Percentiles rank a stretch among this genome's conserved stretches.
phyloP scores from a whole-genome alignment of 495 filamentous ascomycete genomes.

The Xylaria telfairii region DNA sequence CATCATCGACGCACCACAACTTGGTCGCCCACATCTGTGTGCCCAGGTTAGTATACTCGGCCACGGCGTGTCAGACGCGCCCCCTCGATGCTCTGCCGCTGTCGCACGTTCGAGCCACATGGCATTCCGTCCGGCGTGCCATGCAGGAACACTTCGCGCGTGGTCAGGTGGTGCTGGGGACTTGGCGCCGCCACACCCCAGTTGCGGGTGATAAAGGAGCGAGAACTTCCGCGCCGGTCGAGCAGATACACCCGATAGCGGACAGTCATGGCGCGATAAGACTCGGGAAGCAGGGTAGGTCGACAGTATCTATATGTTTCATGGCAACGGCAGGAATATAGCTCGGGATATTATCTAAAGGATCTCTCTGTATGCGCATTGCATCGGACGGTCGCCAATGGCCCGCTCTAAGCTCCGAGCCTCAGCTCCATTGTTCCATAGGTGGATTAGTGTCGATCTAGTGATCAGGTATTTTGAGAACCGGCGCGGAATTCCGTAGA shows the following conservation, averaged over 20 bases:
- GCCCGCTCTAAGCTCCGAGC: not conserved
- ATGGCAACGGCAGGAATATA: not conserved
- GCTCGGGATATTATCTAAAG: not conserved
- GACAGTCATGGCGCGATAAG: not conserved
- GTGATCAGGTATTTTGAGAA: not conserved
- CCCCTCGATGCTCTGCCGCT: constrained; percentile 11
- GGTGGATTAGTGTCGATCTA: too few species aligned
- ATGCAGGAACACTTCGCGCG: constrained; percentile 30
- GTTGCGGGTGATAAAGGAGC: not conserved
- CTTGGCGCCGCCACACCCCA: constrained; percentile 8
- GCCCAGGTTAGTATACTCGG: not conserved
- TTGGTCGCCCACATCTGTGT: not conserved
- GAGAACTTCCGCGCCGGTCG: not conserved
- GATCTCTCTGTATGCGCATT: not conserved
- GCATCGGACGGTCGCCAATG: not conserved
- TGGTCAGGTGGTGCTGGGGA: constrained; percentile 11
- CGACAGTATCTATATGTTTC: not conserved
- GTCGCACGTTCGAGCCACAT: constrained; percentile 26
- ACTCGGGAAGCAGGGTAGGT: not conserved
- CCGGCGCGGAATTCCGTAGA: not conserved
- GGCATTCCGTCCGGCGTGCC: constrained; percentile 15
- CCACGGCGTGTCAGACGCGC: not conserved
- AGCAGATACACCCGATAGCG: not conserved
- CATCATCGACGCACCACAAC: not conserved
- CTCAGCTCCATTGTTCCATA: too few species aligned